Conservation (phyloP, 352 stramenopile species). For the Globisporangium yorkense region DNA sequence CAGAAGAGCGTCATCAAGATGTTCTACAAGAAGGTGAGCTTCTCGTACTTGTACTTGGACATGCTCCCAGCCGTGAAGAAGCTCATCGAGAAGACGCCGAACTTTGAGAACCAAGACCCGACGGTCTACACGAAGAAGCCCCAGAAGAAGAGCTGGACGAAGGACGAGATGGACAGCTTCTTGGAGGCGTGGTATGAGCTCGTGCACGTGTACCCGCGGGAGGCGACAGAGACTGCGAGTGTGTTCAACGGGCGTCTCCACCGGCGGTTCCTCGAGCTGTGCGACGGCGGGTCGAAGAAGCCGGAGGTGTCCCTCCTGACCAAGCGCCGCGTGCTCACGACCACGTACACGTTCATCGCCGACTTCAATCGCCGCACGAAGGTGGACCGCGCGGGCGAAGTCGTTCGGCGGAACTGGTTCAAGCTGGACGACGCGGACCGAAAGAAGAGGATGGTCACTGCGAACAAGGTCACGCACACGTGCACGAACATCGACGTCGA, state of each 20-base stretch:
- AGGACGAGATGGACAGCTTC: conserved; percentile 8
- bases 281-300: conserved; percentile 6
- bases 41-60: conserved; percentile 13
- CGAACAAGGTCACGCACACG: conserved; percentile 8
- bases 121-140: background rate
- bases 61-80: conserved; percentile 8
- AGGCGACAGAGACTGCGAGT: background rate
- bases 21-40: conserved; percentile 11
- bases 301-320: conserved; percentile 10
- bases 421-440: conserved; percentile 4
- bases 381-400: background rate
- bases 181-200: conserved; percentile 8
- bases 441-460: conserved; percentile 3
- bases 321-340: conserved; percentile 10
- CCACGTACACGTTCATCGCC: conserved; percentile 11
- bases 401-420: conserved; percentile 7
- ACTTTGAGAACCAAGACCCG: background rate
- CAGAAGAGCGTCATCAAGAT: conserved; percentile 7
- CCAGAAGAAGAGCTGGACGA: conserved; percentile 7
- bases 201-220: conserved; percentile 1
- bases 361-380: conserved; percentile 4
- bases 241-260: conserved; percentile 7
- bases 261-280: conserved; percentile 8
- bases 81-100: conserved; percentile 6
- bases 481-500: conserved; percentile 8